Base-by-base conservation (phyloP, 352 stramenopile genomes). In the Phytophthora hibernalis region DNA sequence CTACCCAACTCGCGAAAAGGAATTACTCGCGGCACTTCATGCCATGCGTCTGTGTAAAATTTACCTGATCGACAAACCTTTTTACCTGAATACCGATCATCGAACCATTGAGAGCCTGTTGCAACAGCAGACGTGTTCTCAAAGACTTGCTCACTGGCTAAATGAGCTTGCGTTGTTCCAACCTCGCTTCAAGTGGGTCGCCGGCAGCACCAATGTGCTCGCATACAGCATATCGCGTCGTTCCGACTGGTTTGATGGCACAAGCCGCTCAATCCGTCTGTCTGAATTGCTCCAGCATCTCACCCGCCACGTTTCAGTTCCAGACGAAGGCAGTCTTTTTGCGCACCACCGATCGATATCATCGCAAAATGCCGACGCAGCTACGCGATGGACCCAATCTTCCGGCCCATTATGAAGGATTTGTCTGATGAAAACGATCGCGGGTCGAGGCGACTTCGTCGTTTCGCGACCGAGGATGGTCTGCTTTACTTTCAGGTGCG, bases 21-120 rank as follows among this genome's bases (percentile, higher is more conserved):
- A 60, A 43, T 30, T 64, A 5, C 20, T 70, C 16, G 62, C 45
- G 7, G 48, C 48, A 6, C 26, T 70, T 2, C 37, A 65, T 21
- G 62, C 53, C 3, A 65, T 65, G 53, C 5, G 40, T 1, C 21
- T 18, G 1, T 65, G 54, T 37, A 53, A 55, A 0, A 37, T 65
- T 0, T 65, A 70, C 35, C 11, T 56, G 3, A 33, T 56, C 8
- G 50, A 47, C 20, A 44, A 47, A 22, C 33, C 50, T 0, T 61
- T 61, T n/a, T 61, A 44, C 22, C 16, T 66, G 1, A 59, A 66
- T 37, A 66, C 58, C 0, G 58, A 66, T 26, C 58, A 66, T 20
- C 16, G 20, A 11, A 59, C 47, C 5, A 52, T 66, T 11, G 40
- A 66, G 26, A 50, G 3, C 15, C 2, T 55, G 1, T 21, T 75